Evolutionary conservation across 768 basidiomycete genomes (phyloP).

Genomic region (Russula compacta): DNA sequence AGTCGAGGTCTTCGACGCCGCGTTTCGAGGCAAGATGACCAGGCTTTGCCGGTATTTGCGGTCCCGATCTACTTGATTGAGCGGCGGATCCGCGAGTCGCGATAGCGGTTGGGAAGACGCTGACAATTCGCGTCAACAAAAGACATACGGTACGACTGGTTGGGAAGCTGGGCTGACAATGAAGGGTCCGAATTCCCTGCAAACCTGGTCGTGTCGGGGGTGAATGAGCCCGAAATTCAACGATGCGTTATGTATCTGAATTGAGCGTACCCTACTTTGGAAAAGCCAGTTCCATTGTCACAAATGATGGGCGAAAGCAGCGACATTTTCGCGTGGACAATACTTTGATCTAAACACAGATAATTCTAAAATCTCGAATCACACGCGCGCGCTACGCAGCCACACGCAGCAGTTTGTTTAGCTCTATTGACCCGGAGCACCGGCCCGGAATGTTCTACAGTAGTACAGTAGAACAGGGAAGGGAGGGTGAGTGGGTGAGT

Average conservation of each 20-base stretch:
- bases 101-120: slow-evolving; percentile 97
- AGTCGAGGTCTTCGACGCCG: slow-evolving; percentile 97
- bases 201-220: slow-evolving; percentile 45
- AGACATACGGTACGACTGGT: not conserved
- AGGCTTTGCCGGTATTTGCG: slow-evolving; percentile 75
- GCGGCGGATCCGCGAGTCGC: slow-evolving; percentile 73
- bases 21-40: slow-evolving; percentile 92
- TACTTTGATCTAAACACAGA: not conserved
- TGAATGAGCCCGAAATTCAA: not conserved
- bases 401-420: slow-evolving; percentile 9
- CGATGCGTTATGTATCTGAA: not conserved
- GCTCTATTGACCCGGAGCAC: slow-evolving; percentile 8
- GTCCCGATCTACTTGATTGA: slow-evolving; percentile 53
- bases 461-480: not conserved
- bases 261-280: slow-evolving; percentile 84
- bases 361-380: not conserved
- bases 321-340: slow-evolving; percentile 45
- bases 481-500: no score
- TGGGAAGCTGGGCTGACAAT: slow-evolving; percentile 52
- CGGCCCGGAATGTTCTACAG: not conserved
- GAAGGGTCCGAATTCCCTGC: slow-evolving; percentile 99
- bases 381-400: not conserved
- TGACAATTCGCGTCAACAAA: slow-evolving; percentile 25
- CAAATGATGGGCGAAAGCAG: slow-evolving; percentile 90
- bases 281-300: slow-evolving; percentile 96